phyloP scores from a whole-genome alignment of 768 basidiomycete genomes.

The Wakefieldia striispora region DNA sequence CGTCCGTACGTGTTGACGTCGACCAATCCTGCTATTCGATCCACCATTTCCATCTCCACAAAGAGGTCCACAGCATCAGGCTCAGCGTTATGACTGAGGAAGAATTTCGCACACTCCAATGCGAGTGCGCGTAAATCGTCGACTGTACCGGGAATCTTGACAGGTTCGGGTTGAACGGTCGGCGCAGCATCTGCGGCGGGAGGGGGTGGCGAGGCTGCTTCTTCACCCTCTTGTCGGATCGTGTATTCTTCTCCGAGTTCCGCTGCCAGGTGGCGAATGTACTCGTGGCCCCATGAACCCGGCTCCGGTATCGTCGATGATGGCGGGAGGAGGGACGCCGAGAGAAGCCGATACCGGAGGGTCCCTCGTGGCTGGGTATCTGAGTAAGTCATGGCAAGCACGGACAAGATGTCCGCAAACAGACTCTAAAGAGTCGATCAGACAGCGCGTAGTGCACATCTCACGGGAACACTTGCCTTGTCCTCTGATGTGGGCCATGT shows the following conservation, averaged over 20 bases:
- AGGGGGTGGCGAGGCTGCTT: conserved; percentile 18
- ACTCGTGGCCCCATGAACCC: conserved; percentile 99
- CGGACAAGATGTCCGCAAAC: conserved; percentile 96
- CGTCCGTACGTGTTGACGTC: conserved; percentile 86
- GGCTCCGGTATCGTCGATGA: conserved; percentile 78
- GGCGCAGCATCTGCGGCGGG: conserved; percentile 30
- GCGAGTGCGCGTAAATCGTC: conserved; percentile 78
- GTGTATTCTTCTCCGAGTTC: conserved; percentile 94
- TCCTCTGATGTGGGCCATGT: conserved; percentile 76
- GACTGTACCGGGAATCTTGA: conserved; percentile 48
- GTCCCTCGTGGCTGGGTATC: conserved; percentile 97
- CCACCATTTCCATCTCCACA: conserved; percentile 89
- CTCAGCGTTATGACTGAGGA: conserved; percentile 93
- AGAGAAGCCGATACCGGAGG: conserved; percentile 86
- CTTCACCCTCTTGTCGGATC: conserved; percentile 58
- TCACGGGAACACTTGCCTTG: conserved; percentile 39
- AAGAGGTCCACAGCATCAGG: conserved; percentile 96
- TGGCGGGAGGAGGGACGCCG: conserved; percentile 63
- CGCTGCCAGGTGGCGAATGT: conserved; percentile 93
- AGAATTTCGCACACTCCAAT: conserved; percentile 82
- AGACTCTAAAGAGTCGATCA: conserved; percentile 58
- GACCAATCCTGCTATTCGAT: conserved; percentile 71
- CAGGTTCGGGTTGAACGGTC: conserved; percentile 30
- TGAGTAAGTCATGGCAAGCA: conserved; percentile 99
- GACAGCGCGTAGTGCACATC: not conserved